These are phyloP conservation scores for Dalbergia oliveri DNA, from an alignment of 306 rosid species.

Conservation along the genomic window DNA sequence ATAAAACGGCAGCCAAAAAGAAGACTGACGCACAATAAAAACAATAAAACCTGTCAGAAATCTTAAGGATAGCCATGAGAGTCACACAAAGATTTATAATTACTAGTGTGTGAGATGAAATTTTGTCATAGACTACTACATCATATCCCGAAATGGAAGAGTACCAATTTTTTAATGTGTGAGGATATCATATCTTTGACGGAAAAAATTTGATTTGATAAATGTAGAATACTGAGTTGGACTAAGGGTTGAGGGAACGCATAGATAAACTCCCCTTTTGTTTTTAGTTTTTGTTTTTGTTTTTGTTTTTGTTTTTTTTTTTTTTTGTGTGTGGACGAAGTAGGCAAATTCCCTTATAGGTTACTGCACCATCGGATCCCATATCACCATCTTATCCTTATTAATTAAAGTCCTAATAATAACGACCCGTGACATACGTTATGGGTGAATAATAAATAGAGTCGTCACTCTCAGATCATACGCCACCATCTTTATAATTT, in stretches of 20 bases:
- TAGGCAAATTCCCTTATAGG: too few species aligned
- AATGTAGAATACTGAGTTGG: slow-evolving; percentile 1
- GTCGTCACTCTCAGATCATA: slow-evolving; percentile 23
- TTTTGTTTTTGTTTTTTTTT: neutral
- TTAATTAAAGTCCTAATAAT: slow-evolving; percentile 37
- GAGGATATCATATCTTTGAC: slow-evolving; percentile 6
- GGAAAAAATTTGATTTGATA: slow-evolving; percentile 7
- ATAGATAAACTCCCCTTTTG: slow-evolving; percentile 16
- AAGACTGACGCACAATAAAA: neutral
- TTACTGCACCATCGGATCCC: slow-evolving; percentile 32
- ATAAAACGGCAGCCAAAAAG: neutral
- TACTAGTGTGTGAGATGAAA: slow-evolving; percentile 3
- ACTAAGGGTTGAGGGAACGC: slow-evolving; percentile 9
- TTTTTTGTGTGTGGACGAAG: too few species aligned
- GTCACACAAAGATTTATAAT: neutral
- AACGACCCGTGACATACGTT: slow-evolving; percentile 44
- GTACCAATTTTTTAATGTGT: neutral
- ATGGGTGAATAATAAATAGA: slow-evolving; percentile 44
- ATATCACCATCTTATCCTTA: slow-evolving; percentile 8
- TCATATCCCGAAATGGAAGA: slow-evolving; percentile 34
- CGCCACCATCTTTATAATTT: slow-evolving; percentile 17
- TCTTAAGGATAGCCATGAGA: neutral
- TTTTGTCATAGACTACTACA: slow-evolving; percentile 15
- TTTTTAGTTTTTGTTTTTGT: too few species aligned
- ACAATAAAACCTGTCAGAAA: neutral